These are phyloP conservation scores for Sporothrix protearum DNA, from an alignment of 2,329 filamentous ascomycete species.

Conservation along the genomic window DNA sequence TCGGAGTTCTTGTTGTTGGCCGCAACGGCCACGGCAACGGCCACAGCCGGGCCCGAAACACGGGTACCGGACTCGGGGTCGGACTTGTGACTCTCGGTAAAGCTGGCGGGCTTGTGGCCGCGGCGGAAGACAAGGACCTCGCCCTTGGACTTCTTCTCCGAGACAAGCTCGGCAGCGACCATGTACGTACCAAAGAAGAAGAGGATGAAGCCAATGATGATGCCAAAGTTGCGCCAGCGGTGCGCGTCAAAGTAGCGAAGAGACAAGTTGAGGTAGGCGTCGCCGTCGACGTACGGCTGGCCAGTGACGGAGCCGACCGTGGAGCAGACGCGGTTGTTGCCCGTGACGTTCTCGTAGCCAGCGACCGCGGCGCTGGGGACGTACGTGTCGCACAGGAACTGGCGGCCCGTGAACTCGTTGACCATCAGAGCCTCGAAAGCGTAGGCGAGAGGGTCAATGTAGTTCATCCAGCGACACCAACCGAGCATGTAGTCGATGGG, in stretches of 20 bases:
- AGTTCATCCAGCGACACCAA: conserved; percentile 83
- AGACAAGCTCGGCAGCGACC: conserved; percentile 61
- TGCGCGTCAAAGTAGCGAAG: conserved; percentile 57
- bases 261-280: conserved; percentile 51
- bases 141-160: conserved; percentile 67
- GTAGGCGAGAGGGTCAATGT: conserved; percentile 74
- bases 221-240: conserved; percentile 69
- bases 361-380: conserved; percentile 42
- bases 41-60: conserved; percentile 48
- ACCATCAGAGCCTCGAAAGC: conserved; percentile 76
- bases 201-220: conserved; percentile 62
- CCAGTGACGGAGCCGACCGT: conserved; percentile 58
- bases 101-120: conserved; percentile 58
- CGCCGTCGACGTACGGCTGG: conserved; percentile 51
- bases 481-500: conserved; percentile 65
- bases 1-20: conserved; percentile 3
- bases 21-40: no score
- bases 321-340: conserved; percentile 52
- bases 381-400: conserved; percentile 52
- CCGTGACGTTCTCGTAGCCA: conserved; percentile 38
- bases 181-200: conserved; percentile 62
- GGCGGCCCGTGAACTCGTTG: conserved; percentile 71
- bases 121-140: conserved; percentile 73
- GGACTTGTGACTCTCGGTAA: conserved; percentile 59
- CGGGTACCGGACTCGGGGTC: conserved; percentile 55